Conservation (phyloP, 305 asterid species). For the Withania somnifera region DNA sequence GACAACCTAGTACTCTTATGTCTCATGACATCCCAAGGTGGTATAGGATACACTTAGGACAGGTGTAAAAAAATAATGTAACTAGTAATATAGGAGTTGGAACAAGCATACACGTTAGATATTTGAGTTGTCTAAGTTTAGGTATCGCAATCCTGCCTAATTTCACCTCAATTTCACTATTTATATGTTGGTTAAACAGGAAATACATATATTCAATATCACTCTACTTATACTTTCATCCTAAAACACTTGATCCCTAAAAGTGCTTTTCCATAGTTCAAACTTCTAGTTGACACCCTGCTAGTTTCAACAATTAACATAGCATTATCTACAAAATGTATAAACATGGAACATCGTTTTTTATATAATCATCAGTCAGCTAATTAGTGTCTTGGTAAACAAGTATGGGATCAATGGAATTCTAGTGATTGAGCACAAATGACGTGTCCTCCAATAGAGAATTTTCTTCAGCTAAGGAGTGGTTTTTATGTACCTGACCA, state of each 20-base stretch:
- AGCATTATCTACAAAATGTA: neutral
- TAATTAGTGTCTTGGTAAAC: neutral
- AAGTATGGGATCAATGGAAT: neutral
- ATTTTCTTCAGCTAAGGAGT: neutral
- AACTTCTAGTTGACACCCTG: neutral
- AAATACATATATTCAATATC: neutral
- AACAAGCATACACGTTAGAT: neutral
- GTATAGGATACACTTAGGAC: neutral
- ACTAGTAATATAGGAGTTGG: neutral
- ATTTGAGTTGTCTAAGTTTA: neutral
- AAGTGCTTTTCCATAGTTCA: neutral
- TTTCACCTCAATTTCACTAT: neutral
- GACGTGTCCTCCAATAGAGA: neutral
- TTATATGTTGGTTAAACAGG: neutral
- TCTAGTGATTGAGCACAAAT: neutral
- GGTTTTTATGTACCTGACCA: slow-evolving; percentile 66
- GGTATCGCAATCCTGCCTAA: neutral
- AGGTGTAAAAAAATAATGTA: neutral
- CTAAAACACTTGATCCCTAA: neutral
- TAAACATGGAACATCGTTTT: neutral
- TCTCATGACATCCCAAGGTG: neutral
- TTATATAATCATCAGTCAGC: neutral
- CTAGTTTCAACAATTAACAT: neutral
- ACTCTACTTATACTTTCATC: neutral
- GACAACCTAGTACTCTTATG: neutral